Percentiles rank a stretch among this genome's conserved stretches.
These are phyloP conservation scores for Ophiocordyceps polyrhachis-furcata DNA, from an alignment of 2,329 filamentous ascomycete species.

Conservation along the genomic window DNA sequence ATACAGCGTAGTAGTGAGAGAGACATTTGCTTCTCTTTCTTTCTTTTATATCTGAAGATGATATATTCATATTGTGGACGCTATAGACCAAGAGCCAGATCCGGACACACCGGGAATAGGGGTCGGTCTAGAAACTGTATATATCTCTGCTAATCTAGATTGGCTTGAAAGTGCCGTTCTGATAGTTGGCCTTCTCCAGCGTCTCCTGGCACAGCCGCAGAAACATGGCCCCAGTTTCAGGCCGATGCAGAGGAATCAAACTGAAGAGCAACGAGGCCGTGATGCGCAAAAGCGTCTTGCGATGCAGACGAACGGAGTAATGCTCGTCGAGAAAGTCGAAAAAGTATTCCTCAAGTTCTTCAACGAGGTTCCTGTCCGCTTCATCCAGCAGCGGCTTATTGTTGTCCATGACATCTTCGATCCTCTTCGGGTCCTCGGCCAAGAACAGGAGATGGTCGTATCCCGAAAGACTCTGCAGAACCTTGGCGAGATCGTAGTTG, in stretches of 20 bases:
- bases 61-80: too few species aligned
- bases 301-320: slow-evolving; percentile 9
- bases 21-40: too few species aligned
- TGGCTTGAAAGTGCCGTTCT: too few species aligned
- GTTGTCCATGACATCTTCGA: slow-evolving; percentile 1
- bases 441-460: slow-evolving; percentile 13
- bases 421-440: slow-evolving; percentile 6
- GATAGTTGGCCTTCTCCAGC: slow-evolving; percentile 6
- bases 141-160: too few species aligned
- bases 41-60: too few species aligned
- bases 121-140: too few species aligned
- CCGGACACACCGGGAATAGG: too few species aligned
- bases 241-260: slow-evolving; percentile 11
- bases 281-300: slow-evolving; percentile 13
- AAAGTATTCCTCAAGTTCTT: slow-evolving; percentile 6
- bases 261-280: slow-evolving; percentile 13
- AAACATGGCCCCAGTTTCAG: slow-evolving; percentile 10
- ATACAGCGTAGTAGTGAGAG: too few species aligned
- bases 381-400: slow-evolving; percentile 8
- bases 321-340: slow-evolving; percentile 10
- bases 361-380: slow-evolving; percentile 8
- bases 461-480: slow-evolving; percentile 12
- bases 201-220: slow-evolving; percentile 9
- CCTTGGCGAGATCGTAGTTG: slow-evolving; percentile 13
- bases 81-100: too few species aligned